Percentiles rank a stretch among this genome's conserved stretches.
These are phyloP conservation scores for Grosmannia huntii DNA, from an alignment of 2,329 filamentous ascomycete species.

Conservation along the genomic window DNA sequence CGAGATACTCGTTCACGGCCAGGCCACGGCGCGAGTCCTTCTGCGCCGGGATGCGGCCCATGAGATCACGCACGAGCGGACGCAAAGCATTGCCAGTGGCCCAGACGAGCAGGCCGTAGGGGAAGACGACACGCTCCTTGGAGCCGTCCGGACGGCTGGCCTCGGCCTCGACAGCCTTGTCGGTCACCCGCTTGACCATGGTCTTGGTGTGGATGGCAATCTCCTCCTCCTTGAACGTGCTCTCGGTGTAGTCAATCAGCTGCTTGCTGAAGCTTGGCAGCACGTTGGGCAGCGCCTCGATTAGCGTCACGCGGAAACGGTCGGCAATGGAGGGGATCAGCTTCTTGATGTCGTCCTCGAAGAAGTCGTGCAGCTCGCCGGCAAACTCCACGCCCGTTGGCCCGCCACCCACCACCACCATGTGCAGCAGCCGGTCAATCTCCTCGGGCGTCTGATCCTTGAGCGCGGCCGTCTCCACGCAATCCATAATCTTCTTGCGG, in stretches of 20 bases:
- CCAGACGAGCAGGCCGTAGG: conserved; percentile 95
- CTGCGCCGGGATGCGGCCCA: conserved; percentile 83
- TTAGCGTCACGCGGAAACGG: conserved; percentile 93
- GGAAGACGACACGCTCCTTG: conserved; percentile 70
- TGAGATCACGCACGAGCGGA: conserved; percentile 79
- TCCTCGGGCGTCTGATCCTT: conserved; percentile 87
- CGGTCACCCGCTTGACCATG: conserved; percentile 94
- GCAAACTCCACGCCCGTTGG: conserved; percentile 97
- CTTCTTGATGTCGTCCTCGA: conserved; percentile 95
- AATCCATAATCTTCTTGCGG: conserved; percentile 99
- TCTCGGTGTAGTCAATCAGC: conserved; percentile 97
- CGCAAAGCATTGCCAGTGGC: conserved; percentile 93
- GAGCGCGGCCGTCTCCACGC: conserved; percentile 95
- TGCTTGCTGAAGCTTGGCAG: conserved; percentile 98
- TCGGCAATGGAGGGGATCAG: conserved; percentile 91
- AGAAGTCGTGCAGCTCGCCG: conserved; percentile 96
- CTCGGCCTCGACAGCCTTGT: conserved; percentile 87
- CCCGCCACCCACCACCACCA: conserved; percentile 90
- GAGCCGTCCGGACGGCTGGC: conserved; percentile 67
- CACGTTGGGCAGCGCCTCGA: conserved; percentile 92
- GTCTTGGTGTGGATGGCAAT: conserved; percentile 98
- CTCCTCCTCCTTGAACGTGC: conserved; percentile 96
- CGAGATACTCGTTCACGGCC: conserved; percentile 95
- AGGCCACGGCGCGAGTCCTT: conserved; percentile 90
- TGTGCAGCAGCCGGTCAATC: conserved; percentile 87